Evolutionary conservation across 257 asterid genomes (phyloP), one percentile per base, ranked within the genome.

Genomic region (Ehretia macrophylla): DNA sequence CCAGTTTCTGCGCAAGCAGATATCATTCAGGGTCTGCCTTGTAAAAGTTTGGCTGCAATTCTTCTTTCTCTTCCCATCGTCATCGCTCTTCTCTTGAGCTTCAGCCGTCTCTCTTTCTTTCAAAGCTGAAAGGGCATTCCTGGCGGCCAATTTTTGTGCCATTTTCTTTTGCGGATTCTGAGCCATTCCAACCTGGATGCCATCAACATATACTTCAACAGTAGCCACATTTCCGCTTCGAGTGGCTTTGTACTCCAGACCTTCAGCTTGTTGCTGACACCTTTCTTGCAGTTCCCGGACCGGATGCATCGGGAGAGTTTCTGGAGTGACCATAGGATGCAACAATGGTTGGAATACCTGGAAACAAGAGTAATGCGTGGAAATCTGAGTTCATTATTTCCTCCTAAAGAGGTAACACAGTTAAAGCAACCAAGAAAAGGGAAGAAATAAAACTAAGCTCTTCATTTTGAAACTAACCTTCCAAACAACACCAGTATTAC

Each of bases 241-340:
- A 14, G 76, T 80, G 58, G 97, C 89, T 80, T 89, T 93, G 73
- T 93, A 93, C 76, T 93, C 97, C 4, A 93, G 81, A 44, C 97
- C 99, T 75, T 86, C 94, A 63, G 99, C 99, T 70, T 89, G 85
- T 66, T 85, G 99, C 75, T 93, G 99, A 74, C 99, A 93, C 67
- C 96, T 79, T 72, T 93, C 99, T 79, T 93, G 99, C 66, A 93
- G 79, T 74, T 93, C 99, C 56, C 99, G 66, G 42, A 93, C 99
- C 0, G 96, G 99, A 72, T 93, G 97, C 96, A 93, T 93, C 14
- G 97, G 99, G 58, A 93, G 95, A n/a, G 99, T 93, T 69, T 89
- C 95, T 18, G 97, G 99, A 46, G 99, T 93, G 57, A 93, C 99
- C 95, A 93, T 86, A 49, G 99, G 99, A 68, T 89, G 63, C 87